phyloP scores from a whole-genome alignment of 2,329 filamentous ascomycete species.

The Aspergillus luchuensis region DNA sequence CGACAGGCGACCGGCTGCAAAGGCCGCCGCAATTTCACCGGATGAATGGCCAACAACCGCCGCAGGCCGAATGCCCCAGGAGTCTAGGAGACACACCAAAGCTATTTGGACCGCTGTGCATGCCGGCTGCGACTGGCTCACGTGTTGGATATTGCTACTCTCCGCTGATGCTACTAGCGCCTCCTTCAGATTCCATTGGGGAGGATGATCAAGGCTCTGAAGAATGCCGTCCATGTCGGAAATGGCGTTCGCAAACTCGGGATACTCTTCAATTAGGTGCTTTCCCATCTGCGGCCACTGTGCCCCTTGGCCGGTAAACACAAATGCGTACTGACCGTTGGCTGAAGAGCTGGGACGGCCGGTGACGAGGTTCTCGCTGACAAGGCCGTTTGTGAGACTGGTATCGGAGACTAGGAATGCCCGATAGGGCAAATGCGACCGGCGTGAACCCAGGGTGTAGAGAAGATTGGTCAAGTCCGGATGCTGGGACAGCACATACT shows the following conservation, averaged over 20 bases:
- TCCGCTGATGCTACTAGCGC: not conserved
- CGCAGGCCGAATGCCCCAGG: constrained; percentile 29
- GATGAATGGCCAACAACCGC: constrained; percentile 33
- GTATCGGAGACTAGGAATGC: too few species aligned
- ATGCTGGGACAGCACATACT: too few species aligned
- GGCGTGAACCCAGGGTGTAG: too few species aligned
- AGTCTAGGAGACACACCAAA: constrained; percentile 29
- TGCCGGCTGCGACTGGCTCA: constrained; percentile 5
- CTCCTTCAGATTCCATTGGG: constrained; percentile 4
- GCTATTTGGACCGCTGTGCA: constrained; percentile 34
- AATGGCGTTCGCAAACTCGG: not conserved
- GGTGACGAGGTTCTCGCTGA: too few species aligned
- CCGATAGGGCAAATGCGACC: too few species aligned
- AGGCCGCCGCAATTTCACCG: constrained; percentile 33
- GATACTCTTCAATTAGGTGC: not conserved
- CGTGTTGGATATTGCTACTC: too few species aligned
- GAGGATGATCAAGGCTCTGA: not conserved
- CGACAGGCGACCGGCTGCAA: constrained; percentile 5
- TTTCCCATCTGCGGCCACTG: constrained; percentile 23
- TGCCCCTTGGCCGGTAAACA: constrained; percentile 34
- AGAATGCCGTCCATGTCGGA: constrained; percentile 5
- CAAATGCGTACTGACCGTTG: constrained; percentile 5
- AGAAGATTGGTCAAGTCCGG: too few species aligned
- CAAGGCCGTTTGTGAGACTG: too few species aligned
- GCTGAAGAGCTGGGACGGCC: too few species aligned